Conservation (phyloP, 257 asterid species). For the Rauvolfia tetraphylla region DNA sequence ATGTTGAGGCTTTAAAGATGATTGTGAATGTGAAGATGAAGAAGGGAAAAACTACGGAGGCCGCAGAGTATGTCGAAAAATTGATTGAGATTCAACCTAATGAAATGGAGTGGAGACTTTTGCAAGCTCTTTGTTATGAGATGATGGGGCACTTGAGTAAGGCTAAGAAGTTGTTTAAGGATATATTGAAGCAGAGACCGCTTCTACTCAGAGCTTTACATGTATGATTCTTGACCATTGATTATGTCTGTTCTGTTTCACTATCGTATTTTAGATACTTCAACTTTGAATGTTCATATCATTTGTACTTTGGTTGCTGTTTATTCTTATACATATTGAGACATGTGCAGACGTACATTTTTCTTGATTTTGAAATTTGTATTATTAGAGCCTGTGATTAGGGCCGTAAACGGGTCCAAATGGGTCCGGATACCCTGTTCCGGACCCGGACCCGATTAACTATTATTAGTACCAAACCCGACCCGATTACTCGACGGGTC, state of each 20-base stretch:
- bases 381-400: background rate
- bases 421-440: too few relatives aligned
- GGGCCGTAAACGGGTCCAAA: too few relatives aligned
- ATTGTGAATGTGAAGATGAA: slow-evolving; percentile 73
- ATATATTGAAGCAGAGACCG: slow-evolving; percentile 69
- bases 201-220: slow-evolving; percentile 89
- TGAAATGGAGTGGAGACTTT: slow-evolving; percentile 90
- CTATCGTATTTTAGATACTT: background rate
- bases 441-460: too few relatives aligned
- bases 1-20: slow-evolving; percentile 60
- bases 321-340: background rate
- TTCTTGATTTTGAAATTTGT: background rate
- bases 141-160: slow-evolving; percentile 70
- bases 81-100: slow-evolving; percentile 64
- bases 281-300: background rate
- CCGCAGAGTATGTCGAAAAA: slow-evolving; percentile 65
- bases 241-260: background rate
- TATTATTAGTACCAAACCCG: too few relatives aligned
- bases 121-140: slow-evolving; percentile 89
- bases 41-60: slow-evolving; percentile 66
- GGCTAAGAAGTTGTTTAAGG: slow-evolving; percentile 73
- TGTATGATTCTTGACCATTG: slow-evolving; percentile 38
- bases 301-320: background rate
- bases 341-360: background rate
- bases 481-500: too few relatives aligned